phyloP scores from a whole-genome alignment of 768 basidiomycete species.

The Russula sp. region DNA sequence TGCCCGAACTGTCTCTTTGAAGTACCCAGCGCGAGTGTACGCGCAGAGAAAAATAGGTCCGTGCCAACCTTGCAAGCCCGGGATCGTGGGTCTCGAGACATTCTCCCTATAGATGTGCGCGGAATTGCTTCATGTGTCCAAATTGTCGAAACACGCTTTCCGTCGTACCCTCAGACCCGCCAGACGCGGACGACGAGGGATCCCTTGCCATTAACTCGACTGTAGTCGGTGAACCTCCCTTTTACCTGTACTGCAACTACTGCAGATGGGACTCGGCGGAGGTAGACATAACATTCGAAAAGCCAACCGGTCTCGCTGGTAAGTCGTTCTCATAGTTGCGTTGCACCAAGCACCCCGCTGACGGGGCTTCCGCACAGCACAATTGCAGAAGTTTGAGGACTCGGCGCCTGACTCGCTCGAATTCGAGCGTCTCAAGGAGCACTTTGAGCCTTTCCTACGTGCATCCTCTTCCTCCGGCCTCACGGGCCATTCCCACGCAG shows the following conservation, averaged over 20 bases:
- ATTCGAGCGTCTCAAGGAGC: conserved; percentile 92
- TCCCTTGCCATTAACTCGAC: conserved; percentile 45
- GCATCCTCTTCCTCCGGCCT: conserved; percentile 71
- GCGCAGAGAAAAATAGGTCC: conserved; percentile 94
- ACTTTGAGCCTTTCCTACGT: conserved; percentile 93
- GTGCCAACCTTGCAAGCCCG: conserved; percentile 13
- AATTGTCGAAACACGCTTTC: conserved; percentile 85
- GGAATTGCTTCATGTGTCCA: conserved; percentile 97
- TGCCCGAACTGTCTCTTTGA: conserved; percentile 99
- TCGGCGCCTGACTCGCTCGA: conserved; percentile 79
- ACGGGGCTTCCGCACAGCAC: conserved; percentile 45
- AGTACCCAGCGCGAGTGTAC: conserved; percentile 96
- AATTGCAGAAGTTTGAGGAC: conserved; percentile 87
- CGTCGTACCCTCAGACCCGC: conserved; percentile 84
- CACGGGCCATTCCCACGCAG: conserved; percentile 41
- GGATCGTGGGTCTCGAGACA: neutral
- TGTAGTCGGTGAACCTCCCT: conserved; percentile 77
- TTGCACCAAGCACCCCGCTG: neutral
- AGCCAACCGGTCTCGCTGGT: conserved; percentile 94
- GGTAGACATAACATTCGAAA: conserved; percentile 90
- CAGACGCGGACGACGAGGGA: conserved; percentile 53
- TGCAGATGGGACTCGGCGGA: conserved; percentile 95
- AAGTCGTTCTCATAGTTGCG: conserved; percentile 25
- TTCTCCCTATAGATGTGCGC: conserved; percentile 67
- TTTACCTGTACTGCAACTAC: conserved; percentile 84